Base-by-base conservation (phyloP, 1,284 basidiomycete species). In the Flammula alnicola region DNA sequence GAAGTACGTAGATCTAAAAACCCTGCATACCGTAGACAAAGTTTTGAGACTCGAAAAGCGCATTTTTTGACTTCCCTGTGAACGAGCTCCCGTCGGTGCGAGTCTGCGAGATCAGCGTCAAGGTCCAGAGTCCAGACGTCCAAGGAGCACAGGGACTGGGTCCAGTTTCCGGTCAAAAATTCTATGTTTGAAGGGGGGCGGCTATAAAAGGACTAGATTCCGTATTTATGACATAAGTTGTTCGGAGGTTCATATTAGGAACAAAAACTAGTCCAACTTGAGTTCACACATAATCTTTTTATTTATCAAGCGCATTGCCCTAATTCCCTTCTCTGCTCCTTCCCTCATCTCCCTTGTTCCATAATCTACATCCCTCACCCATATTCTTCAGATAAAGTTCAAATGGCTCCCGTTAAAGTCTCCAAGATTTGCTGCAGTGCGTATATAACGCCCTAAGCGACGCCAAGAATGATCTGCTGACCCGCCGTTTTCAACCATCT, bases 391-490 rank as follows among this genome's bases (percentile, higher is more conserved):
- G 37, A 26, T 32, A 20, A 35, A 23, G n/a, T 22, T 26, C 31
- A 27, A 59, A 85, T 86, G 83, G 70, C 79, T 58, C 78, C 80
- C 67, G 73, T 86, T 60, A 78, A 81, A 65, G 88, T 95, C 62
- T 82, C 82, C 59, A 94, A 91, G 70, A 92, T 95, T 65, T 94
- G 93, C 75, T 95, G 92, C 78, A 92, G 91, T 94, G 64, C 70
- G 91, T 86, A 52, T 47, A 27, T 25, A 39, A 22, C 12, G 5
- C 29, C 25, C 12, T 44, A 16, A 3, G 8, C 17, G n/a, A 36
- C 22, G 11, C 40, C 14, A 37, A 32, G 14, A 5, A 44, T 49
- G 25, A 38, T 31, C 31, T 42, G 22, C 49, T 38, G 20, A 49
- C 43, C 41, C 30, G 47, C 51, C 41, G 52, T 46, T 46, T 47